These are phyloP conservation scores for Collybiopsis luxurians DNA, from an alignment of 768 basidiomycete species.

Conservation along the genomic window DNA sequence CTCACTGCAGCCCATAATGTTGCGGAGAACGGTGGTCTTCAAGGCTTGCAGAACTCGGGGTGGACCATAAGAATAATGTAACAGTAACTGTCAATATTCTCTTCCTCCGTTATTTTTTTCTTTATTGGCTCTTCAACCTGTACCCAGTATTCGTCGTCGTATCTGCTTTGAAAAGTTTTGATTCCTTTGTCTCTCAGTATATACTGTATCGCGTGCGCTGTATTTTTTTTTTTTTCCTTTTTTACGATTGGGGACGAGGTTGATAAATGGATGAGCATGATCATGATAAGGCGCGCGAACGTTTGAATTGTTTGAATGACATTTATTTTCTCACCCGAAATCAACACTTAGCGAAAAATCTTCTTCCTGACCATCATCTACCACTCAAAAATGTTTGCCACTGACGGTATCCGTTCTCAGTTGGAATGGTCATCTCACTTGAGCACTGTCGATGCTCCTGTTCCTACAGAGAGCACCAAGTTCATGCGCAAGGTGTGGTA, in stretches of 20 bases:
- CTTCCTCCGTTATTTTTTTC: constrained; percentile 16
- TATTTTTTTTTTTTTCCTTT: constrained; percentile 18
- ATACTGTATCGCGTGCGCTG: neutral
- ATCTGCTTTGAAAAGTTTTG: constrained; percentile 34
- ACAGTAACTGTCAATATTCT: constrained; percentile 17
- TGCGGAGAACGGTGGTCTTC: constrained; percentile 51
- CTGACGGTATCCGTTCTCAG: constrained; percentile 70
- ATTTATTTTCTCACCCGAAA: neutral
- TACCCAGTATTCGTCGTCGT: constrained; percentile 22
- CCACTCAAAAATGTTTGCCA: constrained; percentile 48
- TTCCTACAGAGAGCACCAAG: constrained; percentile 77
- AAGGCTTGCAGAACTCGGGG: constrained; percentile 42
- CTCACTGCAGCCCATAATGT: constrained; percentile 72
- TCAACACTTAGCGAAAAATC: neutral
- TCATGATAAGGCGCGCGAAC: neutral
- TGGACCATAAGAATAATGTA: constrained; percentile 84
- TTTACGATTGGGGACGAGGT: neutral
- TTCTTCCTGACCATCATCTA: constrained; percentile 20
- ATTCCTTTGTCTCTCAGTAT: constrained; percentile 27
- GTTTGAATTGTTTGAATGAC: constrained; percentile 1
- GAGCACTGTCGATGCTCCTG: constrained; percentile 66
- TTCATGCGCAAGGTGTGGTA: constrained; percentile 81
- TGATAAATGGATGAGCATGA: neutral
- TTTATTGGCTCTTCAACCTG: constrained; percentile 11
- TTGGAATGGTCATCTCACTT: constrained; percentile 92